These are phyloP conservation scores for Bombardia bombarda DNA, from an alignment of 495 filamentous ascomycete genomes.

Conservation along the genomic window DNA sequence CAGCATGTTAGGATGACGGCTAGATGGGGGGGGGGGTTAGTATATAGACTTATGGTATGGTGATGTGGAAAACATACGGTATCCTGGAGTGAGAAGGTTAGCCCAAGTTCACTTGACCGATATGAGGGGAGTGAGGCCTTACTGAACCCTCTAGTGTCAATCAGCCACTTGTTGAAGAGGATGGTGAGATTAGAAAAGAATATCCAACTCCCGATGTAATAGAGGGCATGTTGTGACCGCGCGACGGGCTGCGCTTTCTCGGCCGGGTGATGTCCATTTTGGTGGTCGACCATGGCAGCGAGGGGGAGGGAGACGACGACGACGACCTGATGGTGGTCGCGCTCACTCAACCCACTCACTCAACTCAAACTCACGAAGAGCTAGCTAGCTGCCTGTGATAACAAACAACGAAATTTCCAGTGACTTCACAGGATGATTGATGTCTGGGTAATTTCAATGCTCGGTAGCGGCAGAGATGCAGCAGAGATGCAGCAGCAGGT, in stretches of 20 bases:
- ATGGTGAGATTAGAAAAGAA: slow-evolving; percentile 80
- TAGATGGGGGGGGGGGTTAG: slow-evolving; percentile 4
- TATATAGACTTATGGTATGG: not conserved
- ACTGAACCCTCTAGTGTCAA: slow-evolving; percentile 72
- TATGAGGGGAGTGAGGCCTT: slow-evolving; percentile 31
- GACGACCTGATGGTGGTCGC: not conserved
- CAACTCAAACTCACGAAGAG: not conserved
- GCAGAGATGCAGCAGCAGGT: too few species aligned
- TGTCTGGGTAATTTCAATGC: too few species aligned
- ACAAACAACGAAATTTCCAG: too few species aligned
- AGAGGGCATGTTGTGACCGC: slow-evolving; percentile 59
- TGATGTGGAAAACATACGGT: slow-evolving; percentile 17
- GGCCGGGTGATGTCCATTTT: not conserved
- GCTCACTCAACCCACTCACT: not conserved
- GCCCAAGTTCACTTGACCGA: not conserved
- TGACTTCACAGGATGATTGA: too few species aligned
- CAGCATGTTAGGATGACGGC: slow-evolving; percentile 62
- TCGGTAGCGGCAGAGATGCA: too few species aligned
- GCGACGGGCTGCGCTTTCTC: too few species aligned
- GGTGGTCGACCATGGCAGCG: too few species aligned
- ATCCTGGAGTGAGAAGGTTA: slow-evolving; percentile 12
- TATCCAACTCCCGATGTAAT: slow-evolving; percentile 89
- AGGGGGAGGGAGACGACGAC: too few species aligned
- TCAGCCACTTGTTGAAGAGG: slow-evolving; percentile 90
- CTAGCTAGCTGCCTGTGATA: too few species aligned